Evolutionary conservation across 176 grass and related monocot genomes (phyloP).

Genomic region (Pontederia crassipes): DNA sequence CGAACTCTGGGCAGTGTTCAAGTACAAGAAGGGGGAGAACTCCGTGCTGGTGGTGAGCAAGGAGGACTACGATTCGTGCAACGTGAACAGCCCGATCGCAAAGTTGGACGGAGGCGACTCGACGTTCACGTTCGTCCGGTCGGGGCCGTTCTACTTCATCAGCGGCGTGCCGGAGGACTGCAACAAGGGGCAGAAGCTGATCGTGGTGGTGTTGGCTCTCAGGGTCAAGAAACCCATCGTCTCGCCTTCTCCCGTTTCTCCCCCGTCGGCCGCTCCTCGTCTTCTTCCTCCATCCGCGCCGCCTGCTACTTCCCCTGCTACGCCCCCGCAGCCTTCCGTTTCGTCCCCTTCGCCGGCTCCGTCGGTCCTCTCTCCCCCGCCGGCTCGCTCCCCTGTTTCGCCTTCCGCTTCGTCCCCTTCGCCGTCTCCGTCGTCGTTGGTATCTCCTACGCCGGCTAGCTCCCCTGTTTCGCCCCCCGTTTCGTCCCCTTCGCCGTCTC

Average conservation of each 20-base stretch:
- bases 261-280: neutral
- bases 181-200: constrained; percentile 30
- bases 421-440: neutral
- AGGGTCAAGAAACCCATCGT: constrained; percentile 3
- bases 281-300: neutral
- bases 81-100: constrained; percentile 24
- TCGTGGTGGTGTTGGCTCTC: constrained; percentile 49
- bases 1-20: constrained; percentile 41
- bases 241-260: neutral
- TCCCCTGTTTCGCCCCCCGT: neutral
- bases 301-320: neutral
- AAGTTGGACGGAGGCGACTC: constrained; percentile 40
- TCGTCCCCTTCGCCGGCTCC: neutral
- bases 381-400: neutral
- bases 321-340: neutral
- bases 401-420: neutral
- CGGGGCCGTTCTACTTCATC: constrained; percentile 62
- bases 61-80: constrained; percentile 57
- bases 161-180: constrained; percentile 40
- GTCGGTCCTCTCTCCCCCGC: neutral
- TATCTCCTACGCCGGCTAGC: neutral
- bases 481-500: neutral
- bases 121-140: constrained; percentile 28
- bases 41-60: constrained; percentile 49
- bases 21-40: constrained; percentile 30